These are phyloP conservation scores for Blastocystis sp. DNA, from an alignment of 352 stramenopile genomes.

Conservation along the genomic window DNA sequence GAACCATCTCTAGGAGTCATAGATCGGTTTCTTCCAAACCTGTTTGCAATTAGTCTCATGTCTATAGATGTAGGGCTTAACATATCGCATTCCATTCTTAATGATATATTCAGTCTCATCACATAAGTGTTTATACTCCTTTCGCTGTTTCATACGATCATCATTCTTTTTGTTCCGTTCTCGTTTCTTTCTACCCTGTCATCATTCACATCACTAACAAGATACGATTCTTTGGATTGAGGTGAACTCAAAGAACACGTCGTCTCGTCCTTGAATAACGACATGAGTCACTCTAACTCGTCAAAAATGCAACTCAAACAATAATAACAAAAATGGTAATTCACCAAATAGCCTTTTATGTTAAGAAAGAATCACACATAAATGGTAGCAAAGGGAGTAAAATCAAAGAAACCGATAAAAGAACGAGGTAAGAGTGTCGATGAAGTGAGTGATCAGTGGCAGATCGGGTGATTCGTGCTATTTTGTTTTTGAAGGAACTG, in stretches of 20 bases:
- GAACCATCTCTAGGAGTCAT: constrained; percentile 50
- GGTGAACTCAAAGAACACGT: too few relatives aligned
- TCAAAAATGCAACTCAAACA: too few relatives aligned
- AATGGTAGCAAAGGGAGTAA: constrained; percentile 19
- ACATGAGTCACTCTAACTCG: too few relatives aligned
- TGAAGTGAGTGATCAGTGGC: neutral
- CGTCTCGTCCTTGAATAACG: too few relatives aligned
- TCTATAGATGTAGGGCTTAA: constrained; percentile 53
- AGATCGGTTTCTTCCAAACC: neutral
- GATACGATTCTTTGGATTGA: too few relatives aligned
- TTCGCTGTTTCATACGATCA: constrained; percentile 54
- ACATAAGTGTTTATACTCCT: constrained; percentile 17
- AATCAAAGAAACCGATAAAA: neutral
- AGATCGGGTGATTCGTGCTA: constrained; percentile 22
- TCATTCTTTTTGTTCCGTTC: neutral
- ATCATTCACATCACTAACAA: too few relatives aligned
- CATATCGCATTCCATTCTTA: constrained; percentile 53
- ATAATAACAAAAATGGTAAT: too few relatives aligned
- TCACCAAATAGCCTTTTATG: too few relatives aligned
- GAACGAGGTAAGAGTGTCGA: neutral
- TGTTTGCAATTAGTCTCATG: constrained; percentile 62
- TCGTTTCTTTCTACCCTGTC: constrained; percentile 21
- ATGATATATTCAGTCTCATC: constrained; percentile 57
- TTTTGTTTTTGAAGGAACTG: constrained; percentile 48
- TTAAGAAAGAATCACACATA: too few relatives aligned